These are phyloP conservation scores for Phytopythium mirpurense DNA, from an alignment of 352 stramenopile species.

Conservation along the genomic window DNA sequence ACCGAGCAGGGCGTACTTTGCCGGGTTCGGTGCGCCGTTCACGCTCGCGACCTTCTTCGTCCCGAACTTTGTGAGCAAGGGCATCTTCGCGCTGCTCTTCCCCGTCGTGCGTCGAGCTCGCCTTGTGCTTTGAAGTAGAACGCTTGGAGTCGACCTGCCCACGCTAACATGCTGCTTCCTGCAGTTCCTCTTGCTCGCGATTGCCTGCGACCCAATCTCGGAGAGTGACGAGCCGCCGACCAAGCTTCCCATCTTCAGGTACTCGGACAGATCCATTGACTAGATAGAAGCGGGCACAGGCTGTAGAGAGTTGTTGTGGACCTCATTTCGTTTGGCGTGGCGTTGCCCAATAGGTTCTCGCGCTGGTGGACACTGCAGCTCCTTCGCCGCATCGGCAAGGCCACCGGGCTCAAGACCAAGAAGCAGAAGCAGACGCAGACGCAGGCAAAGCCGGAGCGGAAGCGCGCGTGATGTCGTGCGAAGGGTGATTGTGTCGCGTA, in stretches of 20 bases:
- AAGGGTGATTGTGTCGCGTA: no score
- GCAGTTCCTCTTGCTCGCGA: conserved; percentile 81
- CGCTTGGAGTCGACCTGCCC: neutral
- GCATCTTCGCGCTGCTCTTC: conserved; percentile 85
- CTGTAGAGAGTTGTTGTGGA: no score
- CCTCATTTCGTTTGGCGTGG: no score
- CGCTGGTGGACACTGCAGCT: conserved; percentile 81
- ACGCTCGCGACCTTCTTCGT: conserved; percentile 88
- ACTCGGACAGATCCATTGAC: no score
- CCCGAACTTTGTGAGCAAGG: conserved; percentile 88
- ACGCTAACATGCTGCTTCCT: neutral
- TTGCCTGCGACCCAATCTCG: conserved; percentile 65
- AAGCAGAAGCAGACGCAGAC: conserved; percentile 40
- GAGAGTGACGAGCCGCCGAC: conserved; percentile 32
- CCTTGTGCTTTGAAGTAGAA: neutral
- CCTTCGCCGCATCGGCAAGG: conserved; percentile 72
- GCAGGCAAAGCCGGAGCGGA: conserved; percentile 3
- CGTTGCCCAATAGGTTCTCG: conserved; percentile 42
- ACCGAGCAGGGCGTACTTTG: conserved; percentile 67
- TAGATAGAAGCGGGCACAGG: no score
- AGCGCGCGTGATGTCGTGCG: conserved; percentile 1
- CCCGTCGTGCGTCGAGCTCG: conserved; percentile 58
- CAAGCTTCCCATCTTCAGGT: conserved; percentile 81
- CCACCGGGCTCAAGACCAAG: conserved; percentile 69
- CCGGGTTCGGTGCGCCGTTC: conserved; percentile 82